These are phyloP conservation scores for Linnemannia hyalina DNA, from an alignment of 192 early-diverging fungal species.

Conservation along the genomic window DNA sequence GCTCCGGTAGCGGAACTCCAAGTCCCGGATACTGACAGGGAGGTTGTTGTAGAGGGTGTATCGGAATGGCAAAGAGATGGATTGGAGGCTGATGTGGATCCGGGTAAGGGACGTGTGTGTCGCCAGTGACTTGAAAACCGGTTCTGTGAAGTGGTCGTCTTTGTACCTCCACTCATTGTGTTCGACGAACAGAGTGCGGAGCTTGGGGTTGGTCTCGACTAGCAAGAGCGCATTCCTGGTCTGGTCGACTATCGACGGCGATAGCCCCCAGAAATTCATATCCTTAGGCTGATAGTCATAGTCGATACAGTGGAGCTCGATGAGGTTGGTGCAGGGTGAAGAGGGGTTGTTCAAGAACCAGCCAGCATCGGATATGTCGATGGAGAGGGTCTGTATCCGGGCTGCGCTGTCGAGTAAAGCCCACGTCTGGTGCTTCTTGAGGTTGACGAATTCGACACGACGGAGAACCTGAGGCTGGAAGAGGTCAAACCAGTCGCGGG, in stretches of 20 bases:
- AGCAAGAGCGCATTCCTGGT: conserved; percentile 1
- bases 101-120: not conserved
- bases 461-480: not conserved
- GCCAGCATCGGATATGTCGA: not conserved
- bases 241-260: not conserved
- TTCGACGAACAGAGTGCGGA: not conserved
- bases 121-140: not conserved
- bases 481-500: not conserved
- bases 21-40: not conserved
- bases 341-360: not conserved
- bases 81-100: not conserved
- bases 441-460: not conserved
- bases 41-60: not conserved
- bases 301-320: not conserved
- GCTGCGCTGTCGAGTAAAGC: not conserved
- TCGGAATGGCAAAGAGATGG: not conserved
- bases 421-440: not conserved
- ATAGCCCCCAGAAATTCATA: too few relatives aligned
- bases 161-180: not conserved
- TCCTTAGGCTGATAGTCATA: not conserved
- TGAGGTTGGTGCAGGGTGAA: not conserved
- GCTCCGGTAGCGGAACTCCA: not conserved
- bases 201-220: not conserved
- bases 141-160: not conserved
- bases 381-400: not conserved